Evolutionary conservation across 257 asterid species (phyloP), one percentile per base, ranked within the genome.

Genomic region (Solanum infundibuliforme): DNA sequence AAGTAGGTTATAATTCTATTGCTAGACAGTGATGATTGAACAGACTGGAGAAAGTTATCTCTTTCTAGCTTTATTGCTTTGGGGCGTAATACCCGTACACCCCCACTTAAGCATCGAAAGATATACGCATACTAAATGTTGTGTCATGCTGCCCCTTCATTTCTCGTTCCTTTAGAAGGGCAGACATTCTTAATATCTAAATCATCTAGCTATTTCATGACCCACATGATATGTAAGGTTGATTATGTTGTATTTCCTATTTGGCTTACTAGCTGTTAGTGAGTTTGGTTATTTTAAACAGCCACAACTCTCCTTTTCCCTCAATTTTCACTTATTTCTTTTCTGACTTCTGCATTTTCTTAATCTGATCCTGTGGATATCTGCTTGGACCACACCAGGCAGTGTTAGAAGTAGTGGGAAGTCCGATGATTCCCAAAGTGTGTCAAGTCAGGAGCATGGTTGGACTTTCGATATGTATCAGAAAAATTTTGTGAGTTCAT

Each of bases 361-460:
- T 74, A 76, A 39, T 48, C 58, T n/a, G 83, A 38, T 76, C 32
- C 23, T 88, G 35, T 73, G 32, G 88, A 32, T 68, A 60, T 85
- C 39, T 83, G 39, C 69, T 52, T 32, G 87, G 39, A 66, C 65
- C 34, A 76, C 29, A 27, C 68, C 84, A 88, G 92, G 88, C 43
- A 48, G 20, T 74, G 27, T 68, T 52, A 87, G 81, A 52, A 23
- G 62, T 39, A 86, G 29, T 12, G 84, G 36, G 79, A 90, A 88
- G 86, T 60, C 88, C 7, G 87, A 87, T 48, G 89, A 88, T 65
- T 86, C 85, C 34, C 90, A 79, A 62, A 83, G 87, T 48, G 31
- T 87, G 72, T 84, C 89, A 31, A 83, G 43, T 74, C 91, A 88
- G 39, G 88, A 90, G 88, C 65, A 52, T 32, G 79, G 41, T 68